Evolutionary conservation across 345 rosid species (phyloP), one percentile per base, ranked within the genome.

Genomic region (Gossypium anomalum): DNA sequence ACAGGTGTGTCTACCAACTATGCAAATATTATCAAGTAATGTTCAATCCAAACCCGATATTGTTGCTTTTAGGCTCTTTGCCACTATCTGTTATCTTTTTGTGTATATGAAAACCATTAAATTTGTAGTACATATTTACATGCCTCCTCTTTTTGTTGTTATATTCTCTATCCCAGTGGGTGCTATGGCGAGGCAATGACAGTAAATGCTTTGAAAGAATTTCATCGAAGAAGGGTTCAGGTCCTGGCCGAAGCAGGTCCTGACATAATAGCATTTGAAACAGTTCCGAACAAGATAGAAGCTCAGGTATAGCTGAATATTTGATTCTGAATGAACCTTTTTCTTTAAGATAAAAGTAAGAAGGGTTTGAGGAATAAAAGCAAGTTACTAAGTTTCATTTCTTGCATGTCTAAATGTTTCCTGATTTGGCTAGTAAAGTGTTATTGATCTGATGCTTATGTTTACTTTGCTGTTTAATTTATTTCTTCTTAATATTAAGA

Each of bases 211-310:
- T 81, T 91, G 62, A 91, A 91, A 78, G 86, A 83, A 76, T 91
- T 91, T 74, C 97, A 89, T 85, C 85, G 92, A 71, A 85, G 90
- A 86, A 77, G 94, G 72, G 84, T 91, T 75, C 91, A 87, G 80
- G 73, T 91, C 66, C 84, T 89, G 72, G 85, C 82, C n/a, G 89
- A 88, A 51, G 74, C 94, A 70, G 92, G 88, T 70, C 84, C 97
- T 77, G 97, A 89, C 56, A 74, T 91, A 60, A 79, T 91, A 78
- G 97, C 97, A 78, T 91, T 91, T 83, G 97, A 91, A 83, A 88
- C 94, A 64, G 77, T 89, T 82, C 97, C 97, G 29, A 91, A 91
- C 85, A 91, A 85, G 86, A 72, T 91, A 9, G 97, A 89, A 87
- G 97, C 94, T 83, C 91, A 87, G 97, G 97, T 89, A 82, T 63